Conservation (phyloP, 148 eudicot species). For the Limonium bicolor region DNA sequence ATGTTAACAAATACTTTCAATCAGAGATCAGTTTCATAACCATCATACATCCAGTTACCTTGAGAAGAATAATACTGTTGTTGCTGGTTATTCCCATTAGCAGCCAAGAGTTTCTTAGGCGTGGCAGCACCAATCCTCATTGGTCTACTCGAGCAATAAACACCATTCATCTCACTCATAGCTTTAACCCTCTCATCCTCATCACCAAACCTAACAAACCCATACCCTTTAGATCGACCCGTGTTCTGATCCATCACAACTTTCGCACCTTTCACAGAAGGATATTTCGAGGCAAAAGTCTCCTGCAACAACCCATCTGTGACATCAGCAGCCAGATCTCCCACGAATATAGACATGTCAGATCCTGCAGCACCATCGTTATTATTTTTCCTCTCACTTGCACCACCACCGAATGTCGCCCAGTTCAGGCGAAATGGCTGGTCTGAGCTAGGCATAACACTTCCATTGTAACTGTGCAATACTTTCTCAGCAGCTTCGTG, state of each 20-base stretch:
- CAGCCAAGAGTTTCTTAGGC: too few relatives aligned
- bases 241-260: conserved; percentile 88
- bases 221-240: conserved; percentile 92
- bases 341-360: conserved; percentile 94
- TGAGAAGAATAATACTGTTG: too few relatives aligned
- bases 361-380: conserved; percentile 72
- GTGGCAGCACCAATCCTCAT: conserved; percentile 97
- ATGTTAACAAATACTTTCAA: too few relatives aligned
- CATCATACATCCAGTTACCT: too few relatives aligned
- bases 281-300: conserved; percentile 63
- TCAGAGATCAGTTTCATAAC: too few relatives aligned
- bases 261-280: conserved; percentile 94
- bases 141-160: conserved; percentile 75
- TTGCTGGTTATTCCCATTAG: too few relatives aligned
- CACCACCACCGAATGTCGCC: conserved; percentile 92
- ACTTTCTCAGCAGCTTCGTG: conserved; percentile 75
- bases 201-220: conserved; percentile 97
- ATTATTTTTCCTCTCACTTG: too few relatives aligned
- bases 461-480: conserved; percentile 38
- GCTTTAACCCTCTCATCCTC: conserved; percentile 77
- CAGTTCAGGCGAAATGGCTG: conserved; percentile 85
- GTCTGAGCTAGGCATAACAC: conserved; percentile 67
- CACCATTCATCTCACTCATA: conserved; percentile 93
- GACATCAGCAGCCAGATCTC: conserved; percentile 96
- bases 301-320: conserved; percentile 68